Percentiles rank a stretch among this genome's conserved stretches.
phyloP scores from a whole-genome alignment of 2,329 filamentous ascomycete genomes.

The Xylaria multiplex region DNA sequence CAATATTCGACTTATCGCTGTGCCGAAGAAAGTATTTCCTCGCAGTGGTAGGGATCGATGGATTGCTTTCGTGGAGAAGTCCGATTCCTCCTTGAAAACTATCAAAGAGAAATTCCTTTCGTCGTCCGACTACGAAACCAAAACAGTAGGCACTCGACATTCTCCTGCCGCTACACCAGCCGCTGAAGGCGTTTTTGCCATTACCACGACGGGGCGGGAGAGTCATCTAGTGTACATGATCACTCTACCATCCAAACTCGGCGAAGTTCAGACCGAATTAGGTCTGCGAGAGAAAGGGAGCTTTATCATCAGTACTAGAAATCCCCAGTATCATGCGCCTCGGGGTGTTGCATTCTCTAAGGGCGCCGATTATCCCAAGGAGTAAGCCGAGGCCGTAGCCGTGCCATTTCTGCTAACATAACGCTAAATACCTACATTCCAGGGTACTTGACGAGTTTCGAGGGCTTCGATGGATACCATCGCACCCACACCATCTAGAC shows the following conservation, averaged over 20 bases:
- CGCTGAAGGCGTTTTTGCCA: slow-evolving; percentile 87
- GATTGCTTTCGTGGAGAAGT: slow-evolving; percentile 85
- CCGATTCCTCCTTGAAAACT: slow-evolving; percentile 69
- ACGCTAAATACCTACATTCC: slow-evolving; percentile 9
- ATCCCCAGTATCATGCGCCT: slow-evolving; percentile 76
- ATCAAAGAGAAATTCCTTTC: slow-evolving; percentile 78
- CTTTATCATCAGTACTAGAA: slow-evolving; percentile 83
- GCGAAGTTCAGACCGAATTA: slow-evolving; percentile 78
- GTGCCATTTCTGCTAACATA: neutral
- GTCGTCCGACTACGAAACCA: slow-evolving; percentile 76
- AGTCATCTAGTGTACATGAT: slow-evolving; percentile 84
- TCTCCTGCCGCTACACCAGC: slow-evolving; percentile 76
- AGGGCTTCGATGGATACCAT: slow-evolving; percentile 77
- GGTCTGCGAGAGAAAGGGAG: slow-evolving; percentile 77
- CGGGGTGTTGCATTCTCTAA: slow-evolving; percentile 70
- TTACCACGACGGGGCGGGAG: slow-evolving; percentile 75
- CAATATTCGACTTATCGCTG: slow-evolving; percentile 76
- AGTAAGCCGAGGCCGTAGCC: slow-evolving; percentile 58
- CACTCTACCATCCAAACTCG: slow-evolving; percentile 75
- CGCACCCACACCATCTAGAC: slow-evolving; percentile 77
- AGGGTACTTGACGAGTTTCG: slow-evolving; percentile 78
- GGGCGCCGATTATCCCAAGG: slow-evolving; percentile 74
- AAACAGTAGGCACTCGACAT: slow-evolving; percentile 76
- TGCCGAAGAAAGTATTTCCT: slow-evolving; percentile 88
- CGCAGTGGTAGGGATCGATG: slow-evolving; percentile 74